These are phyloP conservation scores for Chaetomiaceae sp. DNA, from an alignment of 2,329 filamentous ascomycete genomes.

Conservation along the genomic window DNA sequence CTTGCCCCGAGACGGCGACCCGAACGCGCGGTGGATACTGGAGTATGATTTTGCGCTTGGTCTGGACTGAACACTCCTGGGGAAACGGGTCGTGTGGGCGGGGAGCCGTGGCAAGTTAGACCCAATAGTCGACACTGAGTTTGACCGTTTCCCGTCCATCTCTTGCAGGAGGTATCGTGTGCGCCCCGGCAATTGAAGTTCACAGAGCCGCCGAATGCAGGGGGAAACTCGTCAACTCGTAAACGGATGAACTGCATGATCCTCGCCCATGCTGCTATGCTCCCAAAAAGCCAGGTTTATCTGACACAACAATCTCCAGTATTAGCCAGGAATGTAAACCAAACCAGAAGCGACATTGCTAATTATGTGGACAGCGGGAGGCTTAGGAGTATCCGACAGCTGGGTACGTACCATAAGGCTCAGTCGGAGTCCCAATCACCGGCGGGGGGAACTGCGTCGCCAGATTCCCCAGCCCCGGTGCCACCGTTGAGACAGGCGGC, in stretches of 20 bases:
- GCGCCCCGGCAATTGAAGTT: too few species aligned
- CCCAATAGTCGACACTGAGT: too few species aligned
- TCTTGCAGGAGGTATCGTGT: too few species aligned
- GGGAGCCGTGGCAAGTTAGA: neutral
- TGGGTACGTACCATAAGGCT: slow-evolving; percentile 17
- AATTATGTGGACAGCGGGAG: neutral
- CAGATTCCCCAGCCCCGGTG: slow-evolving; percentile 10
- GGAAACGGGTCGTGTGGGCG: neutral
- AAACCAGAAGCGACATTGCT: slow-evolving; percentile 16
- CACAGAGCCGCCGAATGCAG: too few species aligned
- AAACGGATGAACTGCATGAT: too few species aligned
- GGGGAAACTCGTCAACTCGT: too few species aligned
- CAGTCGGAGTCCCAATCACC: slow-evolving; percentile 9
- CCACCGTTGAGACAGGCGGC: slow-evolving; percentile 18
- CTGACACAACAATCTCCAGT: too few species aligned
- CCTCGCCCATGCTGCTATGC: too few species aligned
- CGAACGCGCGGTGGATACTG: slow-evolving; percentile 28
- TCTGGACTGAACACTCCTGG: slow-evolving; percentile 25
- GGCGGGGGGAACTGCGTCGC: slow-evolving; percentile 18
- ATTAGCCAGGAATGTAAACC: too few species aligned
- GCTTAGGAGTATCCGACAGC: slow-evolving; percentile 10
- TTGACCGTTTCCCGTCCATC: too few species aligned
- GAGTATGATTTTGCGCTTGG: slow-evolving; percentile 30
- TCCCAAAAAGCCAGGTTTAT: slow-evolving; percentile 5
- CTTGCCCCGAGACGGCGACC: slow-evolving; percentile 25